Conservation (phyloP, 192 early-diverging fungal genomes). For the Mortierella antarctica region DNA sequence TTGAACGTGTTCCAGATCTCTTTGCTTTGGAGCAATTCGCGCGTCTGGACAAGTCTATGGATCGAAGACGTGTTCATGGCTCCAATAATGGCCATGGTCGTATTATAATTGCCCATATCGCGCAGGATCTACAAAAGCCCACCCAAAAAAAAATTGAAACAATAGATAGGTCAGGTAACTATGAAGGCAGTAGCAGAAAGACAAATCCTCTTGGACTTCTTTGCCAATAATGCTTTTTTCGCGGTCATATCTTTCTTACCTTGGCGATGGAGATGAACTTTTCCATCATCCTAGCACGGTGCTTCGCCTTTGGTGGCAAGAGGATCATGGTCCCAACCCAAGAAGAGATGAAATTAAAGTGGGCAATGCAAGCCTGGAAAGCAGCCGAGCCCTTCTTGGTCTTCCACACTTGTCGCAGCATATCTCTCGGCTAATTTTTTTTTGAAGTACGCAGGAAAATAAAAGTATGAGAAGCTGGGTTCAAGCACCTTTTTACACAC, state of each 20-base stretch:
- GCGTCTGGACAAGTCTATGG: conserved; percentile 69
- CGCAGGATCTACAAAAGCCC: conserved; percentile 60
- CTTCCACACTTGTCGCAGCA: conserved; percentile 70
- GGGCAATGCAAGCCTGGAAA: conserved; percentile 70
- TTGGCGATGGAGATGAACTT: conserved; percentile 79
- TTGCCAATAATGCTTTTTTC: neutral
- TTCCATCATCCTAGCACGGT: conserved; percentile 70
- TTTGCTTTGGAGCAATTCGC: conserved; percentile 58
- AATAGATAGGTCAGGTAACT: neutral
- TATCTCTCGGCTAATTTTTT: conserved; percentile 62
- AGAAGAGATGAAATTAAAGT: conserved; percentile 77
- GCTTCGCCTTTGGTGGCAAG: conserved; percentile 66
- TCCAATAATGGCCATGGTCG: conserved; percentile 79
- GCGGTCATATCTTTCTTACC: conserved; percentile 35
- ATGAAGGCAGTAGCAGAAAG: neutral
- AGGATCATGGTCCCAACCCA: conserved; percentile 80
- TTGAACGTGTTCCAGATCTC: conserved; percentile 64
- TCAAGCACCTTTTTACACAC: neutral
- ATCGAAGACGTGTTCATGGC: conserved; percentile 75
- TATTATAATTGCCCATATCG: conserved; percentile 78
- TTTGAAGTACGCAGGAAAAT: neutral
- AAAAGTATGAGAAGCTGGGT: neutral
- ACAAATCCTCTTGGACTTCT: too few relatives aligned
- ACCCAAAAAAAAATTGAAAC: neutral
- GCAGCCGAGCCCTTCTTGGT: conserved; percentile 45